These are phyloP conservation scores for Quercus wislizeni DNA, from an alignment of 306 rosid genomes.

Conservation along the genomic window DNA sequence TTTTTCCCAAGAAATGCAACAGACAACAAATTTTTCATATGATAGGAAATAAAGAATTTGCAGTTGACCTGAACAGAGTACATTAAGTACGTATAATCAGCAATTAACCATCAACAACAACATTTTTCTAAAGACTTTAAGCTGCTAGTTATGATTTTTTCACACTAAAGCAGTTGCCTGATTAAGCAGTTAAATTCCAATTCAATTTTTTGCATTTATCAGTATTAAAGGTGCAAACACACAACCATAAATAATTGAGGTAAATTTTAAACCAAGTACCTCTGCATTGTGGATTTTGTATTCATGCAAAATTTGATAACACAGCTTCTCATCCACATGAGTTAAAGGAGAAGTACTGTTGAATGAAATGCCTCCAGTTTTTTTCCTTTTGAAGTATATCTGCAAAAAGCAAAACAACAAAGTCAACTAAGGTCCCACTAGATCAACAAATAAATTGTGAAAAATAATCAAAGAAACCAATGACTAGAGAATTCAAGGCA, in stretches of 20 bases:
- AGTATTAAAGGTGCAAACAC: not conserved
- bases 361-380: conserved; percentile 96
- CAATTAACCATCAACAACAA: not conserved
- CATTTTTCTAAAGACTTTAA: not conserved
- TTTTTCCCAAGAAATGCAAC: not conserved
- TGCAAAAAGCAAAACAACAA: conserved; percentile 36
- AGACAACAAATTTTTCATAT: not conserved
- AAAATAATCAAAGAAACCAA: not conserved
- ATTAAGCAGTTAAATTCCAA: not conserved
- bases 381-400: conserved; percentile 98
- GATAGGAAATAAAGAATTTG: not conserved
- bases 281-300: conserved; percentile 99
- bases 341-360: conserved; percentile 88
- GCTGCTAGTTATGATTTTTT: not conserved
- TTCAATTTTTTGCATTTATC: not conserved
- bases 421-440: not conserved
- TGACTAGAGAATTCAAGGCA: not conserved
- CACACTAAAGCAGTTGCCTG: not conserved
- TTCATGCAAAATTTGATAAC: conserved; percentile 97
- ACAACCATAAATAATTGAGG: not conserved
- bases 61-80: not conserved
- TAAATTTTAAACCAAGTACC: conserved; percentile 41
- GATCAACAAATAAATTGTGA: conserved; percentile 12
- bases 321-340: conserved; percentile 97
- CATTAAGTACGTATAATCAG: not conserved